Evolutionary conservation across 83 land plant genomes (phyloP).

Genomic region (Picea mariana): DNA sequence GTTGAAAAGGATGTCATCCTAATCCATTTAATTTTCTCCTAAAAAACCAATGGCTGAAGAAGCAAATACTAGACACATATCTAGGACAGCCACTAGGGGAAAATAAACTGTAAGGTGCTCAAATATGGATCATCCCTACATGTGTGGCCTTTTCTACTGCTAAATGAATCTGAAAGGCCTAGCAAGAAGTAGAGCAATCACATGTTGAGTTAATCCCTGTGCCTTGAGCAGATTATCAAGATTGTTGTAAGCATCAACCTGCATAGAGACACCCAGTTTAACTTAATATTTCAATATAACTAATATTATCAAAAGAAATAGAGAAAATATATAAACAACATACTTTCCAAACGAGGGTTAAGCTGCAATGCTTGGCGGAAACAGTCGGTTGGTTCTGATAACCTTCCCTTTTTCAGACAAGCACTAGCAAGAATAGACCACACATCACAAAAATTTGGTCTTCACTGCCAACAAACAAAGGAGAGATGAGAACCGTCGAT

Average conservation of each 20-base stretch:
- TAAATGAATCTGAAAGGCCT: no score
- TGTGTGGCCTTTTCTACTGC: no score
- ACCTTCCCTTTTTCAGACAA: slow-evolving; percentile 90
- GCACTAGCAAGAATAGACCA: slow-evolving; percentile 99
- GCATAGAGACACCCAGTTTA: not conserved
- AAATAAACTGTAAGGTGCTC: no score
- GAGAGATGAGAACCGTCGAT: no score
- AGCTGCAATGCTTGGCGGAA: slow-evolving; percentile 89
- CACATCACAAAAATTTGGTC: slow-evolving; percentile 94
- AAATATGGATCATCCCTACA: no score
- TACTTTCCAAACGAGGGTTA: slow-evolving; percentile 80
- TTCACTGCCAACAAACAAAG: slow-evolving; percentile 50
- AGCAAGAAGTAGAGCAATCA: no score
- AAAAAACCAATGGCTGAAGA: no score
- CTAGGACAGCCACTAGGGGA: no score
- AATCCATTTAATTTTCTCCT: no score
- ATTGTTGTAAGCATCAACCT: slow-evolving; percentile 99
- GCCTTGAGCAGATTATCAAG: slow-evolving; percentile 92
- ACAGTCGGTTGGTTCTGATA: slow-evolving; percentile 83
- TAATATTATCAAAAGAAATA: no score
- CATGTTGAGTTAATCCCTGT: slow-evolving; percentile 75
- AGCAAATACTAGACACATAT: no score
- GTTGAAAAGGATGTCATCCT: no score
- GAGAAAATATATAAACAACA: not conserved
- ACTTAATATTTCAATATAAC: not conserved